A percentile compares a stretch with the other conserved stretches of the same genome.
These are phyloP conservation scores for Saccharomycopsis lassenensis DNA, from an alignment of 805 yeast species.

Conservation along the genomic window DNA sequence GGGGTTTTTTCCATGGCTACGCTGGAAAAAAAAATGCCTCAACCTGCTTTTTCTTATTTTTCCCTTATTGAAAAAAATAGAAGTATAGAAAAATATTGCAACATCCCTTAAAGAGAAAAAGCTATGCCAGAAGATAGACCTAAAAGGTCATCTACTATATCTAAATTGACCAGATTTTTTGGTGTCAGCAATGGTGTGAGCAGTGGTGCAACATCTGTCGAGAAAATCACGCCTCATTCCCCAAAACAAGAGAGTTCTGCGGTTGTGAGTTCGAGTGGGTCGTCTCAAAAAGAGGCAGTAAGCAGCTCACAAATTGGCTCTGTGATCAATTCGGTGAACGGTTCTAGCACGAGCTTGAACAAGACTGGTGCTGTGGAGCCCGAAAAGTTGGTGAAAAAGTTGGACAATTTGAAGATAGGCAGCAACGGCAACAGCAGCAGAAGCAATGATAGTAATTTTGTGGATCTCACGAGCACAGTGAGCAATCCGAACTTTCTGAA, in stretches of 20 bases:
- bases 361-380: background rate
- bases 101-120: too few relatives aligned
- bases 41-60: too few relatives aligned
- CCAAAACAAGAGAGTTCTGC: background rate
- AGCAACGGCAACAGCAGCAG: background rate
- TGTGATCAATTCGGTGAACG: slow-evolving; percentile 4
- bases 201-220: background rate
- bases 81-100: too few relatives aligned
- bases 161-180: slow-evolving; percentile 24
- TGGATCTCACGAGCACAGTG: slow-evolving; percentile 1
- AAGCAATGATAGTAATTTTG: slow-evolving; percentile 1
- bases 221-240: background rate
- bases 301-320: too few relatives aligned
- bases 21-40: too few relatives aligned
- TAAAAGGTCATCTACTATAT: slow-evolving; percentile 22
- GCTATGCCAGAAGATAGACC: slow-evolving; percentile 19
- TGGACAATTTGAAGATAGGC: background rate
- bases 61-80: too few relatives aligned
- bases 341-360: slow-evolving; percentile 2
- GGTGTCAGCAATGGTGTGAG: slow-evolving; percentile 17
- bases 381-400: background rate
- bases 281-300: too few relatives aligned
- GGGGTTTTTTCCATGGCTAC: too few relatives aligned
- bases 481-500: slow-evolving; percentile 5
- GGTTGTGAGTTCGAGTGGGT: background rate